Percentiles rank a stretch among this genome's conserved stretches.
These are phyloP conservation scores for Colletotrichum godetiae DNA, from an alignment of 2,329 filamentous ascomycete species.

Conservation along the genomic window DNA sequence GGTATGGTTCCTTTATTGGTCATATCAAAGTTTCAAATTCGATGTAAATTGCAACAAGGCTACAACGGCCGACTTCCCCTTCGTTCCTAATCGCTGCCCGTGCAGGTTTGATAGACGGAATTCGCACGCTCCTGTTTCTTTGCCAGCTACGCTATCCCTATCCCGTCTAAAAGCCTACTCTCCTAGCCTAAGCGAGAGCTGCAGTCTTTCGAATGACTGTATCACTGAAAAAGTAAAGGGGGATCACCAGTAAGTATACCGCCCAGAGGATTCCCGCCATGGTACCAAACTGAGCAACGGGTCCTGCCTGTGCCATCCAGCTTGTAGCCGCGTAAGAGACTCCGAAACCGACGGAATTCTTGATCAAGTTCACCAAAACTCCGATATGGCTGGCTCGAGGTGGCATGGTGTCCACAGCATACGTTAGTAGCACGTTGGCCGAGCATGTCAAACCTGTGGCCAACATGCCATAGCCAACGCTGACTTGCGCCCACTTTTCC, in stretches of 20 bases:
- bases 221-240: constrained; percentile 18
- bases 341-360: constrained; percentile 36
- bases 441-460: constrained; percentile 36
- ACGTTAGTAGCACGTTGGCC: constrained; percentile 38
- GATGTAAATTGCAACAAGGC: not conserved
- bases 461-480: constrained; percentile 37
- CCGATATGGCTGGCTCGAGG: constrained; percentile 35
- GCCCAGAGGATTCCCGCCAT: constrained; percentile 37
- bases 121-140: not conserved
- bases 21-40: not conserved
- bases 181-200: not conserved
- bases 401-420: constrained; percentile 36
- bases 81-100: not conserved
- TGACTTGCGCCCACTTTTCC: constrained; percentile 30
- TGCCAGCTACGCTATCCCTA: no score
- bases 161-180: not conserved
- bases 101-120: not conserved
- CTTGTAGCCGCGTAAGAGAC: constrained; percentile 34
- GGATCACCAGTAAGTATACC: constrained; percentile 32
- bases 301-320: constrained; percentile 30
- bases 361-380: constrained; percentile 37
- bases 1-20: no score
- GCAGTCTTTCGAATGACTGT: constrained; percentile 14
- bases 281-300: constrained; percentile 34
- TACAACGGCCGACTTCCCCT: no score